Evolutionary conservation across 73 alveolate genomes (phyloP).

Genomic region (Uronychia setigera): DNA sequence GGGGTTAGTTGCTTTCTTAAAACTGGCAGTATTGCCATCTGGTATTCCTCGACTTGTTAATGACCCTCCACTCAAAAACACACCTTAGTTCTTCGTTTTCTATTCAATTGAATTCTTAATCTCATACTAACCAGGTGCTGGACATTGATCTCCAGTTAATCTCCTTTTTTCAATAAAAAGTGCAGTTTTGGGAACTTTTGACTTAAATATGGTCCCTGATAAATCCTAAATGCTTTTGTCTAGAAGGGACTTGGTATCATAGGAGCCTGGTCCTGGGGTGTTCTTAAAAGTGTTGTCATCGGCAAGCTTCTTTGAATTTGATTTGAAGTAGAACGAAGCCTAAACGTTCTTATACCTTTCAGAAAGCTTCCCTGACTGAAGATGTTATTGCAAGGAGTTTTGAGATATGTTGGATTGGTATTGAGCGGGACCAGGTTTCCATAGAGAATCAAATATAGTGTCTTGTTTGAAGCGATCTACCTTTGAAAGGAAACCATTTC

Average conservation of each 20-base stretch:
- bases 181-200: background rate
- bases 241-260: background rate
- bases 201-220: background rate
- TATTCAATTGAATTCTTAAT: background rate
- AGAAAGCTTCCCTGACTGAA: background rate
- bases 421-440: background rate
- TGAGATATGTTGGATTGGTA: background rate
- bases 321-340: background rate
- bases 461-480: constrained; percentile 44
- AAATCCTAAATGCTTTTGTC: background rate
- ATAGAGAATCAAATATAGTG: background rate
- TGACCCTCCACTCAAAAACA: background rate
- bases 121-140: background rate
- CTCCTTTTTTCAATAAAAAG: background rate
- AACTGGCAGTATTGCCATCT: constrained; percentile 30
- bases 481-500: constrained; percentile 62
- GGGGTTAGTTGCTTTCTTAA: constrained; percentile 26
- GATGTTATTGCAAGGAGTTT: background rate
- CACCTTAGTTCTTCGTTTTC: background rate
- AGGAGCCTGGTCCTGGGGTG: background rate
- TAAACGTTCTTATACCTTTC: background rate
- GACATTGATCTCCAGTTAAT: background rate
- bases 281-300: background rate
- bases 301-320: background rate
- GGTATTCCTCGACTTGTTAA: background rate